Base-by-base conservation (phyloP, 2,329 filamentous ascomycete genomes). In the Fulvia fulva region DNA sequence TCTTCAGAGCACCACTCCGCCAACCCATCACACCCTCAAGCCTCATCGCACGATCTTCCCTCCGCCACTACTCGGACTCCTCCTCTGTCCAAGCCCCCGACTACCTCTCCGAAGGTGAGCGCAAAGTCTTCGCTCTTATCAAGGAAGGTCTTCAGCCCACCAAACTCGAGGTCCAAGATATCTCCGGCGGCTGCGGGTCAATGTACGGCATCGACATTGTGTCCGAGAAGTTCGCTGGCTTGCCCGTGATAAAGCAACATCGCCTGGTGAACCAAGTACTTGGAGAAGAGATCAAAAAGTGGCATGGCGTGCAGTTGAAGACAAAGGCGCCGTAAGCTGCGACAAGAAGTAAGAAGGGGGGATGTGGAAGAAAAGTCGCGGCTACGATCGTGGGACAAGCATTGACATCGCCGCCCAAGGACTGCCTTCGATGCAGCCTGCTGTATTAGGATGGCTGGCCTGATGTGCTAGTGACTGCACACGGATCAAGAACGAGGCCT, bases 161-260 rank as follows among this genome's bases (percentile, higher is more conserved):
- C 14, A 76, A 74, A 60, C 71, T 81, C 32, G 76, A 80, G 74
- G 78, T 94, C 9, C 87, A 88, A 72, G 90, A 95, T 75, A 84
- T 94, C 53, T 90, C 87, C 23, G 90, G 90, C 58, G 90, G 90
- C 28, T 95, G 90, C 75, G 90, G 90, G 9, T 89, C 86, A 70
- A 94, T 94, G 90, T 94, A 94, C 76, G 87, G 86, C 56, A 87
- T 95, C 65, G 87, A 92, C 68, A 86, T 94, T 63, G 82, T 85
- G 50, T 89, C 87, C 7, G 80, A 85, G 49, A 81, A 80, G 67
- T 95, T 95, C 75, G 80, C 81, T 55, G 90, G 89, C 49, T 73
- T 85, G 66, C 81, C 79, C 51, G 85, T 92, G 72, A 82, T 95
- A 60, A 90, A 90, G 80, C 90, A 94, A 77, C 90, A 94, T 75